Evolutionary conservation across 1,284 basidiomycete species (phyloP).

Genomic region (Leucoagaricus sp.): DNA sequence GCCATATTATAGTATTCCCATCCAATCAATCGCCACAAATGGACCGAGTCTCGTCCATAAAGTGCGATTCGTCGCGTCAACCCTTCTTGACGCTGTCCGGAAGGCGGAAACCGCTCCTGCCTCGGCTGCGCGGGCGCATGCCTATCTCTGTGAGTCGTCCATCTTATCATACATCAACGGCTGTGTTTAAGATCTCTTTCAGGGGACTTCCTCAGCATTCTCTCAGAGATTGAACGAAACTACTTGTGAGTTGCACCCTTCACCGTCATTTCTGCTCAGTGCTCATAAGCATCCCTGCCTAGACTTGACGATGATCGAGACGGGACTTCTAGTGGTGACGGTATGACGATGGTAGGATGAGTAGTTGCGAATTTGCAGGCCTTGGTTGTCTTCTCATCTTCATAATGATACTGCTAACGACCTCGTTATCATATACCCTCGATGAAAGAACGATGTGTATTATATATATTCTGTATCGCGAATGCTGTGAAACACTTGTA

Average conservation of each 20-base stretch:
- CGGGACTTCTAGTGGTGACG: constrained; percentile 57
- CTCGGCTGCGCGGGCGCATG: constrained; percentile 76
- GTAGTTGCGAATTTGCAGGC: background rate
- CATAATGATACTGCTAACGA: constrained; percentile 6
- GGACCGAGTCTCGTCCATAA: constrained; percentile 84
- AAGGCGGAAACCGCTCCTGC: constrained; percentile 77
- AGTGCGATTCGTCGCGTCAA: constrained; percentile 88
- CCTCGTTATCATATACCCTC: constrained; percentile 12
- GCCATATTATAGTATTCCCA: constrained; percentile 66
- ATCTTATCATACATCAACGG: constrained; percentile 9
- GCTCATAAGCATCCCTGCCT: constrained; percentile 16
- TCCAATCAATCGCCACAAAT: constrained; percentile 89
- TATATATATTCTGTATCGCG: constrained; percentile 13
- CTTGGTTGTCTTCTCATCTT: background rate
- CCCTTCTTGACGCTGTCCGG: constrained; percentile 81
- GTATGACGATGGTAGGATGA: constrained; percentile 30
- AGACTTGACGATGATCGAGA: constrained; percentile 78
- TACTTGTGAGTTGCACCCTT: constrained; percentile 60
- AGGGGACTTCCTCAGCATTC: constrained; percentile 90
- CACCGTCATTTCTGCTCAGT: constrained; percentile 10
- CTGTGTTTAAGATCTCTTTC: constrained; percentile 14
- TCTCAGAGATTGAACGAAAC: constrained; percentile 87
- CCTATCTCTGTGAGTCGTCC: constrained; percentile 66
- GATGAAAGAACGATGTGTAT: constrained; percentile 11
- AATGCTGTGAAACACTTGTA: constrained; percentile 1